Conservation (phyloP, 108 stramenopile species). For the Heterococcus sp. region DNA sequence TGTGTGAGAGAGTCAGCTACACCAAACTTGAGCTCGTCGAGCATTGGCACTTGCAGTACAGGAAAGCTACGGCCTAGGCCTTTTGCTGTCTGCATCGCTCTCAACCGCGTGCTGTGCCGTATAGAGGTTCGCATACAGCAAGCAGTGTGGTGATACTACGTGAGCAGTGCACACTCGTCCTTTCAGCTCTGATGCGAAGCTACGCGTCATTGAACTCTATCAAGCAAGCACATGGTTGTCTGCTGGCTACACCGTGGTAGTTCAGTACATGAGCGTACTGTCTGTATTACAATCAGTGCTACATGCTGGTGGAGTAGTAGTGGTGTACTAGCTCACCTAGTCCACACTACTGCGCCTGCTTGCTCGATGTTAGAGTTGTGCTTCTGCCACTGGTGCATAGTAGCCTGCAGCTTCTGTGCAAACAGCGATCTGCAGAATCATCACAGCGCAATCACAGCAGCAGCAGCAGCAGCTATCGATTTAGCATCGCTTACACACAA, state of each 20-base stretch:
- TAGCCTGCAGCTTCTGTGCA: neutral
- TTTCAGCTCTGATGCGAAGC: neutral
- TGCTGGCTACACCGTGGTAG: neutral
- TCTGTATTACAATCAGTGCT: neutral
- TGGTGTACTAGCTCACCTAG: neutral
- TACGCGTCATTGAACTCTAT: neutral
- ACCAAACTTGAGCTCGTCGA: neutral
- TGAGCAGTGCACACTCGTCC: neutral
- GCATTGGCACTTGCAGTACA: neutral
- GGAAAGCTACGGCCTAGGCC: neutral
- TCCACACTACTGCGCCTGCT: neutral
- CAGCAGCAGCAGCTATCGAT: no score
- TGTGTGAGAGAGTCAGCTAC: neutral
- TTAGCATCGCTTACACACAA: no score
- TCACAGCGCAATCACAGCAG: neutral
- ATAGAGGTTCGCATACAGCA: neutral
- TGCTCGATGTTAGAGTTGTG: neutral
- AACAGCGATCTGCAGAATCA: neutral
- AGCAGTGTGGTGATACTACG: neutral
- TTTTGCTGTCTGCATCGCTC: slow-evolving; percentile 18
- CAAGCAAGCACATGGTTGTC: neutral
- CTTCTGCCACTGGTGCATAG: neutral
- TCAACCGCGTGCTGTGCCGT: slow-evolving; percentile 2
- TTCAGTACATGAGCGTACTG: neutral
- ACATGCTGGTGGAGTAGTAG: neutral